Evolutionary conservation across 345 rosid species (phyloP).

Genomic region (Carallia brachiata): DNA sequence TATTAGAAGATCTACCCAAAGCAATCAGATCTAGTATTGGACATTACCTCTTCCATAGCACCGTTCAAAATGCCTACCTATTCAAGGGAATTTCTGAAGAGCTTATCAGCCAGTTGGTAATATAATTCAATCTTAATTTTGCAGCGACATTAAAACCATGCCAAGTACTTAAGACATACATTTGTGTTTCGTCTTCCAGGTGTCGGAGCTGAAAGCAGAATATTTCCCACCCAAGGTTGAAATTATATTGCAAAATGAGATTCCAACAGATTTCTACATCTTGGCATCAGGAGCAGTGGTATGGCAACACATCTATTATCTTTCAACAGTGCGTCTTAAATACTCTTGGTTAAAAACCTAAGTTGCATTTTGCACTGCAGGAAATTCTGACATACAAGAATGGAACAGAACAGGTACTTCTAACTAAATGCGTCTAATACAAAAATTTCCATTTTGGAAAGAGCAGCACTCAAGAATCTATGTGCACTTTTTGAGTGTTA

Average conservation of each 20-base stretch:
- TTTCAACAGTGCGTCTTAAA: not conserved
- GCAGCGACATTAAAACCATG: not conserved
- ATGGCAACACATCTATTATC: conserved; percentile 20
- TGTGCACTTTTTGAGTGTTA: not conserved
- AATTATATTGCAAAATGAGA: conserved; percentile 79
- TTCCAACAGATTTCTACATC: conserved; percentile 87
- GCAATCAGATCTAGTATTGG: conserved; percentile 85
- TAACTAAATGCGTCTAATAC: not conserved
- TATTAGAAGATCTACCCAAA: conserved; percentile 77
- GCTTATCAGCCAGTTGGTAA: conserved; percentile 73
- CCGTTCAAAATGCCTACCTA: conserved; percentile 59
- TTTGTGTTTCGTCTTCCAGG: conserved; percentile 37
- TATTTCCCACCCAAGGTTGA: conserved; percentile 93
- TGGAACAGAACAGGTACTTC: conserved; percentile 72
- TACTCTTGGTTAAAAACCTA: conserved; percentile 14
- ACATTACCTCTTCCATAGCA: conserved; percentile 64
- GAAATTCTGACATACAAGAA: conserved; percentile 66
- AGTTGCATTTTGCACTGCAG: conserved; percentile 40
- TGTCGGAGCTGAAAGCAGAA: conserved; percentile 79
- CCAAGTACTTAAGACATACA: not conserved
- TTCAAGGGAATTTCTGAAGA: conserved; percentile 73
- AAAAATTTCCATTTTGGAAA: not conserved
- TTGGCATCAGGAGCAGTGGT: conserved; percentile 92
- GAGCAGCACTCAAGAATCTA: not conserved
- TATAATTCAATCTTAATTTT: not conserved